Evolutionary conservation across 2,329 filamentous ascomycete genomes (phyloP).

Genomic region (Pestalotiopsis sp.): DNA sequence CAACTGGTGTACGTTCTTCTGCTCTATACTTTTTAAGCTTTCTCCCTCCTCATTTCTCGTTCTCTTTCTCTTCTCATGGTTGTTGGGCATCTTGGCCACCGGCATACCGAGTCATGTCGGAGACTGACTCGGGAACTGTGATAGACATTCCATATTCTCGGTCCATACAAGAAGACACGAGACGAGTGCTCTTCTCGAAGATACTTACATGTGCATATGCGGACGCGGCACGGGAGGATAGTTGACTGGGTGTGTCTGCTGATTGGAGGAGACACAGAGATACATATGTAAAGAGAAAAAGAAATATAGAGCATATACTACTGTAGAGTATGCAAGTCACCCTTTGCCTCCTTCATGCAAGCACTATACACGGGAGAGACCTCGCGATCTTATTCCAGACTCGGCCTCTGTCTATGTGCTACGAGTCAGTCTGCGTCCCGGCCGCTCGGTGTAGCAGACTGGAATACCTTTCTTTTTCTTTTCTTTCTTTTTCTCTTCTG

Average conservation of each 20-base stretch:
- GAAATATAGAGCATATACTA: not conserved
- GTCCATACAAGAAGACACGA: not conserved
- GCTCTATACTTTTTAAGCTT: no score
- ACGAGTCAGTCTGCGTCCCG: not conserved
- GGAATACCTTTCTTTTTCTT: not conserved
- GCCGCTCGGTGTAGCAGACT: not conserved
- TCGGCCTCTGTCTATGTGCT: not conserved
- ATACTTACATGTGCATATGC: not conserved
- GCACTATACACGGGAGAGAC: not conserved
- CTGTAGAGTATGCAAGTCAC: not conserved
- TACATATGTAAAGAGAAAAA: not conserved
- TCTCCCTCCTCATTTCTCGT: no score
- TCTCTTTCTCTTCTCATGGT: no score
- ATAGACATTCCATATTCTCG: not conserved
- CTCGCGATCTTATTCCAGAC: not conserved
- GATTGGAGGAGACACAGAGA: not conserved
- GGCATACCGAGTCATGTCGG: not conserved
- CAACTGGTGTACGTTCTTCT: no score
- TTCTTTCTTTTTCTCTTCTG: not conserved
- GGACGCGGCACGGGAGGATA: not conserved
- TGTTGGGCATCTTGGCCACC: no score
- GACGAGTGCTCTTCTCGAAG: not conserved
- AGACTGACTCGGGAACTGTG: not conserved
- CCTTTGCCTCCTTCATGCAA: not conserved
- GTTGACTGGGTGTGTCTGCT: not conserved